phyloP scores from a whole-genome alignment of 2,329 filamentous ascomycete species.

The Macroventuria anomochaeta region DNA sequence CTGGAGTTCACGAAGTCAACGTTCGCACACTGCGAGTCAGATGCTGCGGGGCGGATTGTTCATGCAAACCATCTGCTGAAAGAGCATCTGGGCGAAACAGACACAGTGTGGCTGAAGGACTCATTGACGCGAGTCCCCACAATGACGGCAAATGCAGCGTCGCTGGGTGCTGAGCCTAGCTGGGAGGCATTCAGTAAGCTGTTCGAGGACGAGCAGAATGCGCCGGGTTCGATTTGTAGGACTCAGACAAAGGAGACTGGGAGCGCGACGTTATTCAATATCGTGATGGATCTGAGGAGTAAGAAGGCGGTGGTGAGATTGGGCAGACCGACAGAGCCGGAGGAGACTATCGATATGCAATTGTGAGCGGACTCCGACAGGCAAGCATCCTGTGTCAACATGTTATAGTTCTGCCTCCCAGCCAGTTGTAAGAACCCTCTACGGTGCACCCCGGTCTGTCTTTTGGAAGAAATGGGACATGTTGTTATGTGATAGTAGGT shows the following conservation, averaged over 20 bases:
- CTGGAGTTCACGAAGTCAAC: constrained; percentile 56
- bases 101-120: constrained; percentile 54
- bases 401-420: no score
- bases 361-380: constrained; percentile 27
- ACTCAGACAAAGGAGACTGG: constrained; percentile 32
- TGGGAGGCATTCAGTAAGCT: constrained; percentile 40
- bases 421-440: no score
- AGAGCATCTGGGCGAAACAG: constrained; percentile 48
- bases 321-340: constrained; percentile 41
- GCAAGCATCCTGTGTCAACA: no score
- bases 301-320: constrained; percentile 38
- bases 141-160: constrained; percentile 44
- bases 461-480: no score
- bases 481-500: not conserved
- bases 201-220: constrained; percentile 53
- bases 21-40: constrained; percentile 43
- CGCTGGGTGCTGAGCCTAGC: constrained; percentile 29
- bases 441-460: no score
- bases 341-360: constrained; percentile 33
- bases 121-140: constrained; percentile 46
- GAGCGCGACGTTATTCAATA: constrained; percentile 45
- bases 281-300: constrained; percentile 46
- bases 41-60: constrained; percentile 45
- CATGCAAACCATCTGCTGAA: constrained; percentile 55
- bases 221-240: constrained; percentile 46